Evolutionary conservation across 2,329 filamentous ascomycete genomes (phyloP).

Genomic region (Aspergillus viridinutans): DNA sequence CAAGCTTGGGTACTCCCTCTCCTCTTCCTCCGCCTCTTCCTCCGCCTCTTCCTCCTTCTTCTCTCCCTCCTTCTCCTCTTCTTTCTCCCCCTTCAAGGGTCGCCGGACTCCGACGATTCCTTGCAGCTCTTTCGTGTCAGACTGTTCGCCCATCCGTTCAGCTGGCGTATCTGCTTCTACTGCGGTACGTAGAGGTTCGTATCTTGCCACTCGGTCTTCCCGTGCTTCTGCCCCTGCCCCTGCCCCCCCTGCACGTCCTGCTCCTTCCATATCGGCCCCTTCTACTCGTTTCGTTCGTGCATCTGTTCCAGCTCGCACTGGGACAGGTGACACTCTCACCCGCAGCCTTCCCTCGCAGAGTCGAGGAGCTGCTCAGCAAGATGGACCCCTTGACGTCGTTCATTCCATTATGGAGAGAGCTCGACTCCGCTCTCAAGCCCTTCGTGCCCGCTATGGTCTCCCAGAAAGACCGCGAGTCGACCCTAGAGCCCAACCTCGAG

Average conservation of each 20-base stretch:
- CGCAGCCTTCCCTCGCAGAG: constrained; percentile 5
- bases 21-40: background rate
- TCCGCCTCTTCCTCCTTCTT: constrained; percentile 3
- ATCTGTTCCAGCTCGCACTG: constrained; percentile 1
- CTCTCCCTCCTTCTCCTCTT: constrained; percentile 5
- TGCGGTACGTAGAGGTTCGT: constrained; percentile 13
- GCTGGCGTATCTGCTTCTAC: constrained; percentile 11
- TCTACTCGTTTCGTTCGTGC: background rate
- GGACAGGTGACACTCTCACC: background rate
- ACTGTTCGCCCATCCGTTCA: constrained; percentile 1
- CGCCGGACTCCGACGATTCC: constrained; percentile 11
- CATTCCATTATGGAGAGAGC: background rate
- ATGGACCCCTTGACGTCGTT: background rate
- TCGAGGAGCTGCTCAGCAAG: constrained; percentile 12
- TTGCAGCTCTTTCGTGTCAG: constrained; percentile 10
- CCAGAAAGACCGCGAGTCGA: background rate
- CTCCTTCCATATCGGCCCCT: constrained; percentile 9
- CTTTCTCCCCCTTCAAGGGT: constrained; percentile 3
- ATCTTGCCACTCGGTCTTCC: constrained; percentile 14
- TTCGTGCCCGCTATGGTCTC: background rate
- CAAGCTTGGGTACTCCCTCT: constrained; percentile 10
- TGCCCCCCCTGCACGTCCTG: constrained; percentile 10
- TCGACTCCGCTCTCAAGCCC: background rate
- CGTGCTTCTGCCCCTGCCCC: constrained; percentile 3
- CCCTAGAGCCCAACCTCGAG: background rate